Evolutionary conservation across 257 asterid species (phyloP).

Genomic region (Solanum tarapatanum): DNA sequence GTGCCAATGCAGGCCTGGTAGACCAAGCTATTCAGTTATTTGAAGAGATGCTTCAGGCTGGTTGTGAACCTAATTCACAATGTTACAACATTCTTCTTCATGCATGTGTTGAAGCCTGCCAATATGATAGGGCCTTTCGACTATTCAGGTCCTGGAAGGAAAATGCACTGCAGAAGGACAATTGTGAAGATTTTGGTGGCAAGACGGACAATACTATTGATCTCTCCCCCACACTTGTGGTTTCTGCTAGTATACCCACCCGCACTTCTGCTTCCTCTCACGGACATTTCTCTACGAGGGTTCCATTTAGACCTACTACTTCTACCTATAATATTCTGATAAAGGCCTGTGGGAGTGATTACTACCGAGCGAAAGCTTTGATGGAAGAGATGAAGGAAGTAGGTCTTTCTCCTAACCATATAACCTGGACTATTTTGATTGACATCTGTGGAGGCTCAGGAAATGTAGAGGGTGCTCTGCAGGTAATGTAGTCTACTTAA

Average conservation of each 20-base stretch:
- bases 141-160: constrained; percentile 74
- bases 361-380: constrained; percentile 65
- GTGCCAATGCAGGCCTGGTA: constrained; percentile 80
- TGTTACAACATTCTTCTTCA: constrained; percentile 86
- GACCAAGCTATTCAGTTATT: constrained; percentile 62
- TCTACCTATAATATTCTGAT: constrained; percentile 81
- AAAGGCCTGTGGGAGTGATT: constrained; percentile 91
- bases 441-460: constrained; percentile 70
- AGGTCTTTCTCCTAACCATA: constrained; percentile 72
- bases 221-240: constrained; percentile 6
- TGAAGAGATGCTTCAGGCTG: constrained; percentile 83
- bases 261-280: constrained; percentile 11
- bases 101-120: constrained; percentile 84
- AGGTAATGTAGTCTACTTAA: constrained; percentile 28
- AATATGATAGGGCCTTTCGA: constrained; percentile 89
- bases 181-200: constrained; percentile 12
- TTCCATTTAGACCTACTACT: constrained; percentile 69
- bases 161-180: constrained; percentile 27
- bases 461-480: constrained; percentile 46
- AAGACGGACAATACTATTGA: neutral
- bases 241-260: neutral
- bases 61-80: constrained; percentile 63
- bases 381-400: constrained; percentile 80
- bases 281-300: constrained; percentile 24
- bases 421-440: constrained; percentile 87